Evolutionary conservation across 169 alveolate genomes (phyloP).

Genomic region (Ichthyophthirius multifiliis): DNA sequence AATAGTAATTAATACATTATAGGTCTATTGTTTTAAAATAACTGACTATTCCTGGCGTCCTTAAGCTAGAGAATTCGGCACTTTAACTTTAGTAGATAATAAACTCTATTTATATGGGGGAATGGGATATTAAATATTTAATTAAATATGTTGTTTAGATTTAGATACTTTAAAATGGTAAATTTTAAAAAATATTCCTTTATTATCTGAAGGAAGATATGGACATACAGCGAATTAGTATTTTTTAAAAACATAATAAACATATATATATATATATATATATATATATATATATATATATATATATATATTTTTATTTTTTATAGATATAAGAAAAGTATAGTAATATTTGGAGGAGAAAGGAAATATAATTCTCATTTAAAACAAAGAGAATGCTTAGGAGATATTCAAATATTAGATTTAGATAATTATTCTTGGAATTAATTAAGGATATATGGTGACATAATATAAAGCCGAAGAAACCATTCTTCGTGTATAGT

Average conservation of each 20-base stretch:
- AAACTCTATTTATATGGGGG: slow-evolving; percentile 32
- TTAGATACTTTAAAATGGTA: background rate
- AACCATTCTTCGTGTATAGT: slow-evolving; percentile 20
- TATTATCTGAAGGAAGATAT: slow-evolving; percentile 15
- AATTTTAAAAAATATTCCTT: background rate
- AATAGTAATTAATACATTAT: too few relatives aligned
- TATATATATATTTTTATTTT: too few relatives aligned
- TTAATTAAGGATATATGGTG: slow-evolving; percentile 16
- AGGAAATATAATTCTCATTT: slow-evolving; percentile 24
- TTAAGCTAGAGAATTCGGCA: slow-evolving; percentile 19
- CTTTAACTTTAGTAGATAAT: slow-evolving; percentile 4
- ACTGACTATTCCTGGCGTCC: slow-evolving; percentile 28
- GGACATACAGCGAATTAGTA: too few relatives aligned
- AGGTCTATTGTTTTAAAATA: slow-evolving; percentile 20
- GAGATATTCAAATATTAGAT: slow-evolving; percentile 15
- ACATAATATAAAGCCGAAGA: slow-evolving; percentile 25
- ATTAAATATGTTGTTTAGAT: background rate
- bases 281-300: too few relatives aligned
- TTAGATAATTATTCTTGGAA: slow-evolving; percentile 9
- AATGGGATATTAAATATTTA: slow-evolving; percentile 27
- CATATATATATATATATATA: too few relatives aligned
- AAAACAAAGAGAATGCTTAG: slow-evolving; percentile 28
- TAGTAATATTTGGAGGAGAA: slow-evolving; percentile 36
- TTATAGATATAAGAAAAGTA: background rate
- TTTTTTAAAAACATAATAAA: too few relatives aligned